A percentile compares a stretch with the other conserved stretches of the same genome.
Evolutionary conservation across 2,329 filamentous ascomycete genomes (phyloP).

Genomic region (Davidsoniella australis): DNA sequence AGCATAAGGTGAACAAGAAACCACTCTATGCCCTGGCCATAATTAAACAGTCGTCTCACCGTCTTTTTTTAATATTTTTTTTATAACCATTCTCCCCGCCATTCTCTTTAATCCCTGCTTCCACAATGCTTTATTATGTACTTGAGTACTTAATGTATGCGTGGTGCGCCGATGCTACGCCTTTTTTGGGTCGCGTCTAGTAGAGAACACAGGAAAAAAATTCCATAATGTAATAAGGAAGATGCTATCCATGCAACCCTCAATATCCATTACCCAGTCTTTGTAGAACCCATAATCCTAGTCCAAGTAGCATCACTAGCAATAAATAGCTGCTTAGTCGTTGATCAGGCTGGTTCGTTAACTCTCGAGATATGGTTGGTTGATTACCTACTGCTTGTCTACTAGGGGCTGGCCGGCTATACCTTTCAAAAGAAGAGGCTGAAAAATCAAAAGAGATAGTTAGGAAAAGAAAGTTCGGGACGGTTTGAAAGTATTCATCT

Average conservation of each 20-base stretch:
- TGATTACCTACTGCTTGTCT: too few relatives aligned
- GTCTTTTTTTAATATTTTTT: constrained; percentile 5
- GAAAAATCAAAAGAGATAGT: neutral
- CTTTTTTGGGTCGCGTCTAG: neutral
- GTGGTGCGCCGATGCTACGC: neutral
- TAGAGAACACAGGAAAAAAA: neutral
- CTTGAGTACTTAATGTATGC: too few relatives aligned
- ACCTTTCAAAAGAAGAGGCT: constrained; percentile 1
- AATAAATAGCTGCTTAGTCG: too few relatives aligned
- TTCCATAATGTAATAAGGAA: neutral
- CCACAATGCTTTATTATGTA: neutral
- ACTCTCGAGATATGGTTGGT: too few relatives aligned
- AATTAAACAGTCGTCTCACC: constrained; percentile 11
- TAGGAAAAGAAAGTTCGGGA: too few relatives aligned
- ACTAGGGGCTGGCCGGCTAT: too few relatives aligned
- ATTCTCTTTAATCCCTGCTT: constrained; percentile 13
- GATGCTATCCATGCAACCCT: neutral
- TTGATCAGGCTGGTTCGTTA: neutral
- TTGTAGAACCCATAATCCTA: neutral
- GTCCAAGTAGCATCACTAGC: too few relatives aligned
- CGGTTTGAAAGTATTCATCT: too few relatives aligned
- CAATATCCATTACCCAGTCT: neutral
- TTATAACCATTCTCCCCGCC: constrained; percentile 6
- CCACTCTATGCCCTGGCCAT: constrained; percentile 11
- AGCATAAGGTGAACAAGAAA: neutral